A percentile compares a stretch with the other conserved stretches of the same genome.
These are phyloP conservation scores for Daldinia caldariorum DNA, from an alignment of 495 filamentous ascomycete genomes.

Conservation along the genomic window DNA sequence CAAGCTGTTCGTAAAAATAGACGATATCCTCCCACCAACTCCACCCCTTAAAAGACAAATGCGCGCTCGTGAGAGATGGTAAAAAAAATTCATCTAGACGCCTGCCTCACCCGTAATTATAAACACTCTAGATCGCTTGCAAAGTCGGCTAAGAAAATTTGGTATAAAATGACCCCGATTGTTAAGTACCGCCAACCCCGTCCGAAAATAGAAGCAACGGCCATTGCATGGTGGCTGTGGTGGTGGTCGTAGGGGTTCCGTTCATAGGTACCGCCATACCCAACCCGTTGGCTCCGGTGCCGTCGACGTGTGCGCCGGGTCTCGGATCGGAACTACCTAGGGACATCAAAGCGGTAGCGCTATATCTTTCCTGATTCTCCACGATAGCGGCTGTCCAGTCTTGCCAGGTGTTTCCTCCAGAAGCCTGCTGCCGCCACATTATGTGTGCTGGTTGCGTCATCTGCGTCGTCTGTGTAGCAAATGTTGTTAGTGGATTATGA, in stretches of 20 bases:
- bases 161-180: neutral
- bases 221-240: slow-evolving; percentile 44
- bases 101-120: slow-evolving; percentile 4
- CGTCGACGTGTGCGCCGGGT: slow-evolving; percentile 35
- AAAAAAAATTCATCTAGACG: neutral
- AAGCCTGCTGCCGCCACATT: slow-evolving; percentile 46
- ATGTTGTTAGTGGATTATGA: slow-evolving; percentile 43
- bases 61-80: slow-evolving; percentile 1
- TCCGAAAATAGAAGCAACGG: slow-evolving; percentile 45
- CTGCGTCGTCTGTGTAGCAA: slow-evolving; percentile 44
- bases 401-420: slow-evolving; percentile 56
- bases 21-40: neutral
- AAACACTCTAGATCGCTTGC: neutral
- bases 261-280: slow-evolving; percentile 40
- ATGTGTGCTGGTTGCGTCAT: slow-evolving; percentile 43
- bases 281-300: slow-evolving; percentile 16
- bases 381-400: slow-evolving; percentile 60
- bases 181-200: slow-evolving; percentile 44
- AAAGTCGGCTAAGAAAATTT: neutral
- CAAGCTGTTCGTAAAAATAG: neutral
- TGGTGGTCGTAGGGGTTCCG: slow-evolving; percentile 33
- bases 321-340: slow-evolving; percentile 46
- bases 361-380: slow-evolving; percentile 58
- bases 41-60: neutral
- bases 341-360: slow-evolving; percentile 55